Evolutionary conservation across 2,329 filamentous ascomycete species (phyloP), one percentile per base, ranked within the genome.

Genomic region (Fusarium scirpi): DNA sequence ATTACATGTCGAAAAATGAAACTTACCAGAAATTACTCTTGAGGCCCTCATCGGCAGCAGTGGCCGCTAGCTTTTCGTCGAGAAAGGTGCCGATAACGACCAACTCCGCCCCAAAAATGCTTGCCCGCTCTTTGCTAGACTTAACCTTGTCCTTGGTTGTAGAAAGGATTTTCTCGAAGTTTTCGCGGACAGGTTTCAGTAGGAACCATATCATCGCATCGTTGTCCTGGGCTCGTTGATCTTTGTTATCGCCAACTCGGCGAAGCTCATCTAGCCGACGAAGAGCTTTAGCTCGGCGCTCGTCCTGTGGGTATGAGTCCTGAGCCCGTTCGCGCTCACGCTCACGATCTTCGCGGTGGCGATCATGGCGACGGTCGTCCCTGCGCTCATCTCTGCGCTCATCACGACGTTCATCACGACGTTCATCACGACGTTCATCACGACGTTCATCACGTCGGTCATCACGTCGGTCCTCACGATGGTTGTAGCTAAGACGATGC

Each of bases 81-180:
- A 91, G 86, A 73, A 90, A 90, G 59, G 87, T 85, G 56, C 90
- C 90, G 77, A 91, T 89, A 7, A 84, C 84, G 44, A 90, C 82
- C 40, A 91, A 80, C 74, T 90, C 87, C 29, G 82, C 81, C 72
- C 89, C 90, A 75, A 91, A 86, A 45, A 90, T 85, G 73, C 83
- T 85, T 24, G 90, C 86, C 46, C 90, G 85, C 55, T 87, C 85
- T 70, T 90, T 89, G 73, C 87, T 87, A 29, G 86, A 88, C 58
- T 88, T 88, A 66, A 90, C 87, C 52, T 86, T 86, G 70, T 89
- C 88, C 70, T 87, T 87, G 4, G 87, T 91, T 6, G 89, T 89
- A 54, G 85, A 86, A 57, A 87, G 82, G 57, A 91, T 87, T 29
- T 82, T 84, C 68, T 86, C 85, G 53, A 92, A 85, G 65, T 88